Evolutionary conservation across 2,329 filamentous ascomycete species (phyloP).

Genomic region (Sporothrix phasma): DNA sequence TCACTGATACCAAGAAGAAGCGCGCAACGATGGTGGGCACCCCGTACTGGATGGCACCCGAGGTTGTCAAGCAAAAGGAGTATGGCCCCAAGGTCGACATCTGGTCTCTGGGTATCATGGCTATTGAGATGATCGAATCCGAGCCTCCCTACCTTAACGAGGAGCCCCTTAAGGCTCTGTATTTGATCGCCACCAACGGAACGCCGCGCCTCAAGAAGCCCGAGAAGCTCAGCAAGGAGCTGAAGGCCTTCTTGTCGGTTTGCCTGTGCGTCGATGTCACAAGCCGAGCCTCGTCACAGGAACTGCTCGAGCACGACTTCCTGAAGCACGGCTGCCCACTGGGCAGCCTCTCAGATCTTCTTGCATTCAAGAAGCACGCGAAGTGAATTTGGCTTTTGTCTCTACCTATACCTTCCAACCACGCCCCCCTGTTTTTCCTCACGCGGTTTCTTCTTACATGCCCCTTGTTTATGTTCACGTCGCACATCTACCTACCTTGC

Average conservation of each 20-base stretch:
- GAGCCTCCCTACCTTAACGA: slow-evolving; percentile 97
- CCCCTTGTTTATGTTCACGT: not conserved
- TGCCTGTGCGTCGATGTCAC: slow-evolving; percentile 96
- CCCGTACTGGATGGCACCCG: slow-evolving; percentile 99
- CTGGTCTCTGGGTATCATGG: slow-evolving; percentile 98
- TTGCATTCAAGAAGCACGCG: slow-evolving; percentile 72
- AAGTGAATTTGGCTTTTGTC: slow-evolving; percentile 36
- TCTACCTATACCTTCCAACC: not conserved
- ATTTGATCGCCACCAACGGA: slow-evolving; percentile 95
- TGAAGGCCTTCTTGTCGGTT: slow-evolving; percentile 93
- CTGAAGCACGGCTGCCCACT: slow-evolving; percentile 82
- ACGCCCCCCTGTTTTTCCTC: not conserved
- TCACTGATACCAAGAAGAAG: slow-evolving; percentile 93
- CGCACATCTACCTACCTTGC: not conserved
- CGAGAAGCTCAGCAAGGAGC: slow-evolving; percentile 93
- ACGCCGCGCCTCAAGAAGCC: slow-evolving; percentile 96
- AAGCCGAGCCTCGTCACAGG: slow-evolving; percentile 81
- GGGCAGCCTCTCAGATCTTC: slow-evolving; percentile 70
- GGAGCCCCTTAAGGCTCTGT: slow-evolving; percentile 92
- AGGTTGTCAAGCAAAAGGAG: slow-evolving; percentile 98
- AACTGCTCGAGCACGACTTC: slow-evolving; percentile 88
- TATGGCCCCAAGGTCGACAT: slow-evolving; percentile 98
- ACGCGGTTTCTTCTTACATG: not conserved
- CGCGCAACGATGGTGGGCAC: slow-evolving; percentile 98
- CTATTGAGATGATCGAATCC: slow-evolving; percentile 98